Conservation (phyloP, 345 rosid genomes). For the Mangifera indica region DNA sequence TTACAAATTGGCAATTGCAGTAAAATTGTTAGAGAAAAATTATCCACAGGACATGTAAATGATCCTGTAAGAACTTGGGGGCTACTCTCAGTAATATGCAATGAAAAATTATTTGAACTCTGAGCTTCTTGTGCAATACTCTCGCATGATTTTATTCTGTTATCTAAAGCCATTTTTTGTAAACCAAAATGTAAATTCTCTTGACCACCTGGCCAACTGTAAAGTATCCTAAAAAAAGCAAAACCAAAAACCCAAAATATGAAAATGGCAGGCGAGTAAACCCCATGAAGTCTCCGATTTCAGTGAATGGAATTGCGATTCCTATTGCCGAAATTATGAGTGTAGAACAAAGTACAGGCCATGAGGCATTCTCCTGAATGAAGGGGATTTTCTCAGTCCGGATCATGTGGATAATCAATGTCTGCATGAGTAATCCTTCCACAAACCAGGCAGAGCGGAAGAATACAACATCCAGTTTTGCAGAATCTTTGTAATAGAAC, state of each 20-base stretch:
- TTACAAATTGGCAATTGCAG: slow-evolving; percentile 10
- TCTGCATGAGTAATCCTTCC: slow-evolving; percentile 71
- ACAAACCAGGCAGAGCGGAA: slow-evolving; percentile 60
- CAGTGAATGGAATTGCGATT: slow-evolving; percentile 45
- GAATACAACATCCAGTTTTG: background rate
- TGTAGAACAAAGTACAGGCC: slow-evolving; percentile 60
- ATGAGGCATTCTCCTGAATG: slow-evolving; percentile 56
- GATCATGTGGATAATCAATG: slow-evolving; percentile 60
- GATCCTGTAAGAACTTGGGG: slow-evolving; percentile 13
- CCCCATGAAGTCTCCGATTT: slow-evolving; percentile 44
- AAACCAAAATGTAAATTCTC: slow-evolving; percentile 49
- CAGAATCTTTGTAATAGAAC: slow-evolving; percentile 31
- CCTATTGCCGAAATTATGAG: slow-evolving; percentile 50
- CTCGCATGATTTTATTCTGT: background rate
- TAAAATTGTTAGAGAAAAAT: slow-evolving; percentile 2
- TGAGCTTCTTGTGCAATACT: background rate
- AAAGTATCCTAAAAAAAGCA: slow-evolving; percentile 60
- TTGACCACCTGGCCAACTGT: slow-evolving; percentile 60
- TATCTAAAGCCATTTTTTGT: slow-evolving; percentile 52
- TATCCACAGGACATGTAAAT: background rate
- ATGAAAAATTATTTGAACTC: background rate
- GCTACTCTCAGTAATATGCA: slow-evolving; percentile 25
- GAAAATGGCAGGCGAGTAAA: slow-evolving; percentile 46
- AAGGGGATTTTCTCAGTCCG: slow-evolving; percentile 65
- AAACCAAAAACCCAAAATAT: slow-evolving; percentile 51